A percentile compares a stretch with the other conserved stretches of the same genome.
Evolutionary conservation across 176 grass and related monocot genomes (phyloP).

Genomic region (Cocos nucifera): DNA sequence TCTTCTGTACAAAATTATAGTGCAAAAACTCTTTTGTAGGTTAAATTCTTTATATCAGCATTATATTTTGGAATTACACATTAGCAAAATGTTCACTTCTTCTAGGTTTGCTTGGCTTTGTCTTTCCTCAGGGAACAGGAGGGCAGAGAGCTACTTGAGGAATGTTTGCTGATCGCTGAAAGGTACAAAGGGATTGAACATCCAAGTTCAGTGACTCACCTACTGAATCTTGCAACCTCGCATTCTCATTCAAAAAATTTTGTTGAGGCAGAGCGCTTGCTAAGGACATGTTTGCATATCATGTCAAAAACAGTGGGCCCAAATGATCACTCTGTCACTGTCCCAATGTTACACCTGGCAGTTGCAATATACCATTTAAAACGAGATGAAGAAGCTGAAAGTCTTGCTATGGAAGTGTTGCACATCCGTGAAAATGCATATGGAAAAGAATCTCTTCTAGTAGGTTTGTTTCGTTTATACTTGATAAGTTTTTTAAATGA

Average conservation of each 20-base stretch:
- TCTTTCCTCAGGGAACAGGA: slow-evolving; percentile 20
- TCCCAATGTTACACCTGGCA: slow-evolving; percentile 38
- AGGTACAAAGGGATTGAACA: slow-evolving; percentile 28
- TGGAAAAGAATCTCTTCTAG: slow-evolving; percentile 29
- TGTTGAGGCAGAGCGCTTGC: slow-evolving; percentile 29
- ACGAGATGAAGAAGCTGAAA: slow-evolving; percentile 33
- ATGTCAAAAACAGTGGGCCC: slow-evolving; percentile 23
- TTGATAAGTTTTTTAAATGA: too few relatives aligned
- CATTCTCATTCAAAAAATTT: slow-evolving; percentile 38
- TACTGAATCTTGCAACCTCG: slow-evolving; percentile 35
- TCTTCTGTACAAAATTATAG: too few relatives aligned
- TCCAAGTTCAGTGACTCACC: slow-evolving; percentile 26
- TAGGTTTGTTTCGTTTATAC: slow-evolving; percentile 9
- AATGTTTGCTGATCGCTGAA: slow-evolving; percentile 33
- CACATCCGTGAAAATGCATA: slow-evolving; percentile 27
- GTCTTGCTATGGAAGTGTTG: slow-evolving; percentile 27
- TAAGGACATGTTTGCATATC: slow-evolving; percentile 34
- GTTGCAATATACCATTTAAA: slow-evolving; percentile 31
- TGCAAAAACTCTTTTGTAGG: too few relatives aligned
- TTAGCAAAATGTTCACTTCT: too few relatives aligned
- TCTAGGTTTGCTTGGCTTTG: neutral
- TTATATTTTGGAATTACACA: too few relatives aligned
- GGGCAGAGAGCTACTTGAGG: slow-evolving; percentile 33
- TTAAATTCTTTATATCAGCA: too few relatives aligned
- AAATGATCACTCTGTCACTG: slow-evolving; percentile 21